These are phyloP conservation scores for Trametes polyzona DNA, from an alignment of 1,284 basidiomycete species.

Conservation along the genomic window DNA sequence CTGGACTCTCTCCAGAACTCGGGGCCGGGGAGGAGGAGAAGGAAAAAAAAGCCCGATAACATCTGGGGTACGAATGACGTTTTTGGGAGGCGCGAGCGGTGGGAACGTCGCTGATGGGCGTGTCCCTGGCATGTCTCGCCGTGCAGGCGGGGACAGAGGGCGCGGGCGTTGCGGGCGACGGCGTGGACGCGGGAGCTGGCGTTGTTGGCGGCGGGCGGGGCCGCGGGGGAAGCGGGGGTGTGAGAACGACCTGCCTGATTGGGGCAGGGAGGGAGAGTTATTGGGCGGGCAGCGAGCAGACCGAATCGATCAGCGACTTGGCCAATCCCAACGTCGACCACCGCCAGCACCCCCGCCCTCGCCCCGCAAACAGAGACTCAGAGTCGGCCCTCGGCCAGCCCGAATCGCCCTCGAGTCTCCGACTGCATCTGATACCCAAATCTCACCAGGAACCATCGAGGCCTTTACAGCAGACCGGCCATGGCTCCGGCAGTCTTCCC, in stretches of 20 bases:
- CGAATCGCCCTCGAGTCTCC: neutral
- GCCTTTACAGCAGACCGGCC: neutral
- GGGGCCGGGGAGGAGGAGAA: neutral
- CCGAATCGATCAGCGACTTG: constrained; percentile 12
- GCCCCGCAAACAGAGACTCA: neutral
- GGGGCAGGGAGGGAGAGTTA: constrained; percentile 4
- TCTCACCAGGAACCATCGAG: neutral
- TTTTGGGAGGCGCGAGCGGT: constrained; percentile 10
- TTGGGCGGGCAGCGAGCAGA: neutral
- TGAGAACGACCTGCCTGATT: constrained; percentile 25
- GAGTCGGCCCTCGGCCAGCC: neutral
- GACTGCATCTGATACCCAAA: neutral
- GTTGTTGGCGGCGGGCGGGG: neutral
- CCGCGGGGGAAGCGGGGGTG: constrained; percentile 10
- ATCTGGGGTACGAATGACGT: constrained; percentile 25
- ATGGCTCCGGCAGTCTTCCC: neutral
- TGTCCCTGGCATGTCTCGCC: neutral
- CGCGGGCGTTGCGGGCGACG: neutral
- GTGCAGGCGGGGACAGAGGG: neutral
- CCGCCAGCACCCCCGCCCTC: neutral
- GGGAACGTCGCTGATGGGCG: constrained; percentile 1
- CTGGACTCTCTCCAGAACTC: constrained; percentile 11
- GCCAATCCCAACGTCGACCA: neutral
- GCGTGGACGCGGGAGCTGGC: neutral
- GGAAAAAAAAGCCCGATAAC: constrained; percentile 17